Base-by-base conservation (phyloP, 495 filamentous ascomycete species). In the Penicillium desertorum region DNA sequence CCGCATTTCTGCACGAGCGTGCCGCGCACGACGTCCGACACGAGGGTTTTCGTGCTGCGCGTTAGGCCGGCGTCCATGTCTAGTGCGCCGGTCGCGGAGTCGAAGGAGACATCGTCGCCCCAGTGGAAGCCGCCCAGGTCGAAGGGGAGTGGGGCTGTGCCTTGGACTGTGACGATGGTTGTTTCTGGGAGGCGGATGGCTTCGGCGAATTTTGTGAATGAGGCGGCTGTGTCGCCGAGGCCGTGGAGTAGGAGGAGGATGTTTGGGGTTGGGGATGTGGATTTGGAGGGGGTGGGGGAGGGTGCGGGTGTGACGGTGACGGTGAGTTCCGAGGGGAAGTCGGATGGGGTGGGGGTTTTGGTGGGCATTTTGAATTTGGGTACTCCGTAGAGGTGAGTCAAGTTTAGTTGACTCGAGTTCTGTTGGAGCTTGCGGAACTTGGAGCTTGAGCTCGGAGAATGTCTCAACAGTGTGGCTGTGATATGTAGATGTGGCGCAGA, bases 221-320 rank as follows among this genome's bases (percentile, higher is more conserved):
- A 75, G 3, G 65, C 57, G 39, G 88, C 78, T 16, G 81, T 84
- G 71, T 97, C 93, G 30, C 94, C 94, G 3, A 98, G 82, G 54
- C 93, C 92, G 73, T 98, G 93, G 42, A 97, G 85, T 47, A 97
- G 83, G 68, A 97, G 71, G 37, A 98, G 87, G 66, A 96, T 80
- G 63, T 92, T 86, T 19, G 84, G 86, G 51, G 84, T 65, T 50
- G 66, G 74, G 45, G 47, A 61, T 54, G 51, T 61, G 61, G 47
- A 34, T 50, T 32, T 10, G 32, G 48, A 41, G 23, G 57, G 20
- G 39, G 61, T 46, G 17, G 23, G 23, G 23, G 27, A 29, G 19
- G 63, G 45, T 22, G 77, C 70, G 42, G 67, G 54, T 30, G 73
- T 75, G 71, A 84, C 67, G 49, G 75, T 76, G 29, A 83, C 59